Base-by-base conservation (phyloP, 768 basidiomycete species). In the Phlegmacium glaucopus region DNA sequence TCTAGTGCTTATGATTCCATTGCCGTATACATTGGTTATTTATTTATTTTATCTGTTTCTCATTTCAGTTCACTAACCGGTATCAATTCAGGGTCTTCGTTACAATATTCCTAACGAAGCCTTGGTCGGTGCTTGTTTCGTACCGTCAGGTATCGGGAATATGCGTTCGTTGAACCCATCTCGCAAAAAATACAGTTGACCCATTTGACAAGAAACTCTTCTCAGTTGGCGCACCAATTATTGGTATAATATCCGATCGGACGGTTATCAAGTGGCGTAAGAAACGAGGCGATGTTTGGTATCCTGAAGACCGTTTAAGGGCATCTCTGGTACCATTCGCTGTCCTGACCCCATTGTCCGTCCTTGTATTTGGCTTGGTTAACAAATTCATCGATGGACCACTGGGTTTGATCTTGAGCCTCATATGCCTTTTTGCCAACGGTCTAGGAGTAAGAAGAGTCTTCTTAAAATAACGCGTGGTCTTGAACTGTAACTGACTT, bases 261-360 rank as follows among this genome's bases (percentile, higher is more conserved):
- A 63, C 74, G 0, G 67, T 89, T 17, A 64, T 74, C 13, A 59
- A 56, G 34, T 82, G 77, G 65, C 74, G 74, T 12, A 63, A 69
- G 39, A 59, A 65, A 5, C 75, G 83, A 17, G 72, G 71, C 0
- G 83, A 83, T 1, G 54, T 67, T 2, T 85, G 81, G 82, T 75
- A 78, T 36, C 85, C 85, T 0, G 85, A 89, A 60, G 87, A 85
- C 52, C 77, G 85, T 5, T 70, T 87, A 18, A 72, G 80, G 1
- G 82, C 72, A 2, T 67, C 76, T 2, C 58, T 79, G 28, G 53
- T 70, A 6, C 77, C 79, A 8, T 72, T 71, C 4, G 62, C 72
- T 0, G 27, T 78, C 13, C 64, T 85, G 25, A 67, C 76, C 4
- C 87, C 85, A 0, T 18, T 82, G 1, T 77, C 83, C 1, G 60